Evolutionary conservation across 2,329 filamentous ascomycete genomes (phyloP), one percentile per base, ranked within the genome.

Genomic region (Fusarium falciforme): DNA sequence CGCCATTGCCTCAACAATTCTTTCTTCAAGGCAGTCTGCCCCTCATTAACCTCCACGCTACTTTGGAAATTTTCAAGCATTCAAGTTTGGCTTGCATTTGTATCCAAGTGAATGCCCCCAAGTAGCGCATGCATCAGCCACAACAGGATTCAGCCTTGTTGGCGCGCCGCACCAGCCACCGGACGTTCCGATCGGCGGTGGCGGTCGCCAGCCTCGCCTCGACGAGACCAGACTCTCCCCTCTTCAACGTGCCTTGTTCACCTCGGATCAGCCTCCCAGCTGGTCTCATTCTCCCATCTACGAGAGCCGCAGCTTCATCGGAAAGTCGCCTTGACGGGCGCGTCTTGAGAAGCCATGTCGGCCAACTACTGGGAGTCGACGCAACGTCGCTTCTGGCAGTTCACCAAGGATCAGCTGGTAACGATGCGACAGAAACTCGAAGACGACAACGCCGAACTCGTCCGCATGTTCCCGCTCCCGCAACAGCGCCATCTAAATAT

Each of bases 351-450:
- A 61, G 78, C 67, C 62, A 98, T 98, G 96, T 94, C 96, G 36
- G 94, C 95, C 80, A 98, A 96, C 84, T 99, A 96, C 85, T 99
- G 95, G 95, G 93, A 94, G 74, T 98, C 96, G 64, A 96, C 94
- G 29, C 96, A 99, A 84, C 90, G 93, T 77, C 93, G 91, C 76
- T 90, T 93, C 85, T 99, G 96, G 96, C 93, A 94, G 66, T 98
- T 97, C 83, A 92, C 94, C 55, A 93, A 94, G 79, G 91, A 94
- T 71, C 91, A 95, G 81, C 88, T 99, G 62, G 89, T 90, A 16
- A 88, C 92, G 61, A 90, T 93, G 81, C 92, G 96, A 66, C 90
- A 92, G 80, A 90, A 91, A 78, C 90, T 98, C 52, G 93, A 94
- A 78, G 92, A 95, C 71, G 90, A 92, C 68, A 93, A 97, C 79